Evolutionary conservation across 73 alveolate species (phyloP).

Genomic region (Blepharisma stoltei): DNA sequence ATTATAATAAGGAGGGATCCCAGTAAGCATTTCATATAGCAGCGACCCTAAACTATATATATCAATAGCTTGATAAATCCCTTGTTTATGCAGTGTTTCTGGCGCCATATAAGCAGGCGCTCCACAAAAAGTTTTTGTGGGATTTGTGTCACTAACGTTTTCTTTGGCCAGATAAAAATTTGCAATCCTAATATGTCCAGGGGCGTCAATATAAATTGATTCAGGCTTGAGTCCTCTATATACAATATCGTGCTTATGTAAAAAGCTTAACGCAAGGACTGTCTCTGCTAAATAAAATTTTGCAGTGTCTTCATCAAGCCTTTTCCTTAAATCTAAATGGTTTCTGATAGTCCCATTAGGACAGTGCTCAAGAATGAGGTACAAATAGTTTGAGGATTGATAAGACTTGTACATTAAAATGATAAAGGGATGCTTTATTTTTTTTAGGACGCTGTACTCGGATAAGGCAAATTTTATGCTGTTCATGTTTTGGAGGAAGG

Average conservation of each 20-base stretch:
- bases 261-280: conserved; percentile 59
- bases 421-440: conserved; percentile 68
- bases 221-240: conserved; percentile 76
- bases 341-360: conserved; percentile 68
- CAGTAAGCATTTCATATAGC: conserved; percentile 79
- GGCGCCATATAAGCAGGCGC: conserved; percentile 75
- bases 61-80: conserved; percentile 67
- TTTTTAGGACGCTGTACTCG: conserved; percentile 62
- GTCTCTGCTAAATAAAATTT: conserved; percentile 63
- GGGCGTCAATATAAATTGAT: conserved; percentile 63
- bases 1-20: conserved; percentile 68
- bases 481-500: conserved; percentile 50
- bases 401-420: conserved; percentile 63
- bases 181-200: conserved; percentile 71
- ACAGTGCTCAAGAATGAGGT: conserved; percentile 66
- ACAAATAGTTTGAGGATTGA: conserved; percentile 75
- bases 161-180: conserved; percentile 69
- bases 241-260: conserved; percentile 60
- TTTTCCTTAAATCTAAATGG: conserved; percentile 49
- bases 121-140: conserved; percentile 70
- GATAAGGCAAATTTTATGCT: conserved; percentile 60
- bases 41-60: conserved; percentile 75
- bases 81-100: conserved; percentile 60
- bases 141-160: conserved; percentile 46
- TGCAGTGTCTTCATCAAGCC: conserved; percentile 70